Base-by-base conservation (phyloP, 805 yeast species). In the Metschnikowia rubicola region DNA sequence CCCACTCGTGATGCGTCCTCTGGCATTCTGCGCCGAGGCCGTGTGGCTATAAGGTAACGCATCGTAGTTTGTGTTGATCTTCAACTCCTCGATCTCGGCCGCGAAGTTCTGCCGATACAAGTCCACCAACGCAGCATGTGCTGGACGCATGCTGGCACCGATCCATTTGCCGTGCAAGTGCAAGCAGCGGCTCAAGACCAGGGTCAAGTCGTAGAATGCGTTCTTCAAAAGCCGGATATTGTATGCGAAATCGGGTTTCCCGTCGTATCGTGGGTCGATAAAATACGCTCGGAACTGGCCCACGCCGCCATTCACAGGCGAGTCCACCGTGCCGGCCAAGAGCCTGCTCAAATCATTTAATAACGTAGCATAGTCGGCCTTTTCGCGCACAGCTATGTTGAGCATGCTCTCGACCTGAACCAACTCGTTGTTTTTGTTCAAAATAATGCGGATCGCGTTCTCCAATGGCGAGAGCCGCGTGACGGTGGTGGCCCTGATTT, bases 291-390 rank as follows among this genome's bases (percentile, higher is more conserved):
- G 75, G 66, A 86, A 89, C 61, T 86, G 89, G 2, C 88, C 87
- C 53, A 89, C 87, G 48, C 97, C 97, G 32, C 97, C 97, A 62
- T 89, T 89, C 6, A 89, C 92, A 3, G 96, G 96, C 0, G 96
- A 81, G 62, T 88, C 96, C 45, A 90, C 91, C 0, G 96, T 87
- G 37, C 96, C 96, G 3, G 88, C 78, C 46, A 84, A 68, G 58
- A 80, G 81, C 64, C 92, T 73, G 6, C 91, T 82, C 50, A 86
- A 67, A 59, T 82, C 88, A 54, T 77, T 76, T 62, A 83, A 83
- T 29, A 78, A 62, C 0, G 81, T 66, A 2, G 71, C 60, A 41
- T 65, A 69, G 41, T 75, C 79, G 0, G 73, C 71, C 56, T 76
- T 78, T 29, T 80, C 82, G 53, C 74, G 79, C 45, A 77, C 54